Percentiles rank a stretch among this genome's conserved stretches.
phyloP scores from a whole-genome alignment of 192 early-diverging fungal genomes.

The Diversispora epigaea region DNA sequence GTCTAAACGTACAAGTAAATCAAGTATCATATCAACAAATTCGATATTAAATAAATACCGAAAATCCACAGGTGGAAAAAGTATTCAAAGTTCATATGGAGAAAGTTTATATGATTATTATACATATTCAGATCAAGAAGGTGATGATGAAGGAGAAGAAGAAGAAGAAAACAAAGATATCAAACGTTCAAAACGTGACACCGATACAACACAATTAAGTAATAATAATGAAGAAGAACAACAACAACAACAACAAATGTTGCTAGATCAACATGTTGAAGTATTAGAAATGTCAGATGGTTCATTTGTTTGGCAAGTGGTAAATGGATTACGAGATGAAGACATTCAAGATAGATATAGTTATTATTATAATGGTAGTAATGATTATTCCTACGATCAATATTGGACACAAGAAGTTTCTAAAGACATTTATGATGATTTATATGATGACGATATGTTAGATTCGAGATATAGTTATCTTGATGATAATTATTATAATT shows the following conservation, averaged over 20 bases:
- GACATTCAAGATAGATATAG: slow-evolving; percentile 14
- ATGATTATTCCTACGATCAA: slow-evolving; percentile 4
- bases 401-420: not conserved
- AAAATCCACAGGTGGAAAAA: slow-evolving; percentile 29
- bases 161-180: not conserved
- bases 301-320: slow-evolving; percentile 30
- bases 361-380: slow-evolving; percentile 15
- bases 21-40: slow-evolving; percentile 15
- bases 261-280: slow-evolving; percentile 28
- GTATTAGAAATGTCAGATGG: slow-evolving; percentile 29
- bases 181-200: not conserved
- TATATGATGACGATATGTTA: not conserved
- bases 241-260: not conserved
- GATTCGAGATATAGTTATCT: not conserved
- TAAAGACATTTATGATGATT: not conserved
- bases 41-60: slow-evolving; percentile 8
- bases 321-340: slow-evolving; percentile 22
- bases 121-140: slow-evolving; percentile 30
- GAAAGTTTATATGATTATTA: slow-evolving; percentile 33
- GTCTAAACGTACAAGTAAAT: slow-evolving; percentile 24
- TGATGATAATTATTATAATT: slow-evolving; percentile 5
- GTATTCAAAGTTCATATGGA: slow-evolving; percentile 23
- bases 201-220: not conserved
- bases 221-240: not conserved
- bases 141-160: slow-evolving; percentile 25